phyloP scores from a whole-genome alignment of 441 rosid species.

The Corymbia calophylla region DNA sequence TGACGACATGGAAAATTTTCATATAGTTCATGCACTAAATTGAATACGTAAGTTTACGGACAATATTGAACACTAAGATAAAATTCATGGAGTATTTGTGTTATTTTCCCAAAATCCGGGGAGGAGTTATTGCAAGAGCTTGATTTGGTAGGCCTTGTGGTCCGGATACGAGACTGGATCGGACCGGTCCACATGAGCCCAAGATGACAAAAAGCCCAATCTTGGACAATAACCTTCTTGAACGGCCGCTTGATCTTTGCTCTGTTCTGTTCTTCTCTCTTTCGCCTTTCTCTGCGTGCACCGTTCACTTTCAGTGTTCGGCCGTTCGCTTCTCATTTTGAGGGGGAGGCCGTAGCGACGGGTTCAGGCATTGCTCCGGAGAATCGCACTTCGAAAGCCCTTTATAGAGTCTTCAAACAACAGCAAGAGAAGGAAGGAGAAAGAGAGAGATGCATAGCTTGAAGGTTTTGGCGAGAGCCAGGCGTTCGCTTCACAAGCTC shows the following conservation, averaged over 20 bases:
- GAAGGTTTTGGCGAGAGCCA: constrained; percentile 32
- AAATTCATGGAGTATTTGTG: too few relatives aligned
- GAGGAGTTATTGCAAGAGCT: background rate
- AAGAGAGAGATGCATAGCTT: constrained; percentile 45
- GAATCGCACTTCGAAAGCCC: background rate
- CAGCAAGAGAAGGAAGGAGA: background rate
- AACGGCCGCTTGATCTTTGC: background rate
- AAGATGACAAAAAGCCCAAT: background rate
- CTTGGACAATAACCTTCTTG: background rate
- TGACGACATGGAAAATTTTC: too few relatives aligned
- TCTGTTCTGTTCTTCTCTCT: background rate
- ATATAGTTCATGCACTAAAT: fast-evolving
- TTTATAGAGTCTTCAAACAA: background rate
- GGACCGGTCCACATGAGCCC: background rate
- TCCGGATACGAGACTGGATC: background rate
- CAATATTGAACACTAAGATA: fast-evolving
- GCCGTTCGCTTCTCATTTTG: background rate
- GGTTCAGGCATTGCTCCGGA: background rate
- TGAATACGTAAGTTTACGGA: too few relatives aligned
- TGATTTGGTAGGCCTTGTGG: background rate
- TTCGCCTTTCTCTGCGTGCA: background rate
- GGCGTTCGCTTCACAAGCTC: constrained; percentile 25
- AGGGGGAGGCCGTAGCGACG: background rate
- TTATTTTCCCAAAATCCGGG: background rate
- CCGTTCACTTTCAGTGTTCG: background rate